A percentile compares a stretch with the other conserved stretches of the same genome.
phyloP scores from a whole-genome alignment of 1,284 basidiomycete species.

The Sporisorium exsertum region DNA sequence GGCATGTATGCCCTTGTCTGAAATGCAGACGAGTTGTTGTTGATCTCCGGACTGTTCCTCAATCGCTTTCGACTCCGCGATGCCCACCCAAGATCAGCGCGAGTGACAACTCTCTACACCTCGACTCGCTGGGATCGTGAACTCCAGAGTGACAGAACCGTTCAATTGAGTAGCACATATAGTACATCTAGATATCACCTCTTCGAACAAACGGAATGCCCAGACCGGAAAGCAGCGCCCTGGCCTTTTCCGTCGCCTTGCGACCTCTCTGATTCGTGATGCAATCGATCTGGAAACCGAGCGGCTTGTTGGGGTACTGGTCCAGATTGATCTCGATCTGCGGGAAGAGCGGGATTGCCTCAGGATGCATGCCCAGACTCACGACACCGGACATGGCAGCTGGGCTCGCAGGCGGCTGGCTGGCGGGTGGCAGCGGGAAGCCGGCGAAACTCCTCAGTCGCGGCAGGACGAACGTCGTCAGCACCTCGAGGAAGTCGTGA shows the following conservation, averaged over 20 bases:
- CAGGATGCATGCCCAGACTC: conserved; percentile 84
- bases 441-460: conserved; percentile 90
- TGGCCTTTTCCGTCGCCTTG: conserved; percentile 63
- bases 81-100: not conserved
- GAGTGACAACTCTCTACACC: not conserved
- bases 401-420: conserved; percentile 69
- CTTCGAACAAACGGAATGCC: conserved; percentile 66
- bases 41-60: too few relatives aligned
- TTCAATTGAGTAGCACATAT: not conserved
- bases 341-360: conserved; percentile 91
- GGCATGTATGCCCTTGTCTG: not conserved
- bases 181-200: conserved; percentile 45
- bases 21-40: not conserved
- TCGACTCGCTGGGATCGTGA: not conserved
- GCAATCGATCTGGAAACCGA: conserved; percentile 68
- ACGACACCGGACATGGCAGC: conserved; percentile 87
- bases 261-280: conserved; percentile 67
- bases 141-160: not conserved
- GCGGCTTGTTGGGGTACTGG: conserved; percentile 62
- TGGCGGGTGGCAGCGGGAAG: conserved; percentile 76
- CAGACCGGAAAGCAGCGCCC: conserved; percentile 61
- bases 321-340: conserved; percentile 68
- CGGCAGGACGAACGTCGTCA: conserved; percentile 94
- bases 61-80: not conserved
- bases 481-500: conserved; percentile 89